phyloP scores from a whole-genome alignment of 2,329 filamentous ascomycete genomes.

The Dothideomycetidae sp. region DNA sequence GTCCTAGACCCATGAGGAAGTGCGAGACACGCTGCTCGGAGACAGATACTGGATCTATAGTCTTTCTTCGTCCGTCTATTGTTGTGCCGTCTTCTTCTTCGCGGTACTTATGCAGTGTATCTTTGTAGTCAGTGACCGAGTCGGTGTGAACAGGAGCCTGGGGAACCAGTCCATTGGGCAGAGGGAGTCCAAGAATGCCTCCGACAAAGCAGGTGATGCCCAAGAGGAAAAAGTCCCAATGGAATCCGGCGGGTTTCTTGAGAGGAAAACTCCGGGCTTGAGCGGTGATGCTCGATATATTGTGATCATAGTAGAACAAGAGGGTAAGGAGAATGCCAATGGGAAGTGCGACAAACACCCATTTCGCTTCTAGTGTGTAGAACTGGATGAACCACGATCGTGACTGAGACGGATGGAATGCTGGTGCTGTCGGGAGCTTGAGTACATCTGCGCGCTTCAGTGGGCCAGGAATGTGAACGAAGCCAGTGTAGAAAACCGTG shows the following conservation, averaged over 20 bases:
- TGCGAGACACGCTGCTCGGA: conserved; percentile 44
- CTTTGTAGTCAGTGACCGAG: conserved; percentile 30
- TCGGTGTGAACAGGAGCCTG: conserved; percentile 47
- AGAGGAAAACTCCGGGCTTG: conserved; percentile 43
- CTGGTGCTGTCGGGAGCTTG: conserved; percentile 29
- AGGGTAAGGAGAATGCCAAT: conserved; percentile 40
- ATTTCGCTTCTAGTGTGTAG: conserved; percentile 37
- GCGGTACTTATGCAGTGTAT: conserved; percentile 28
- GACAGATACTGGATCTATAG: conserved; percentile 33
- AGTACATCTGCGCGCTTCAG: conserved; percentile 29
- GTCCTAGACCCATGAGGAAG: conserved; percentile 39
- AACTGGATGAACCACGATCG: conserved; percentile 39
- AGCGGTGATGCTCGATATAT: conserved; percentile 41
- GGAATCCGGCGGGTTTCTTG: conserved; percentile 45
- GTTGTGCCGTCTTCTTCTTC: conserved; percentile 31
- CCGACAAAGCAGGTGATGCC: conserved; percentile 42
- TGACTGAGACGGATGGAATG: conserved; percentile 35
- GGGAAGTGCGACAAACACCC: conserved; percentile 39
- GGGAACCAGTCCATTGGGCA: conserved; percentile 45
- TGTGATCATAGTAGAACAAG: conserved; percentile 44
- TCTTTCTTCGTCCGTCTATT: conserved; percentile 30
- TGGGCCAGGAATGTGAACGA: conserved; percentile 37
- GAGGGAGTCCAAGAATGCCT: conserved; percentile 41
- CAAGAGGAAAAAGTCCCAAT: conserved; percentile 46
- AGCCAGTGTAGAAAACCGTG: conserved; percentile 41